These are phyloP conservation scores for Amanita muscaria DNA, from an alignment of 768 basidiomycete species.

Conservation along the genomic window DNA sequence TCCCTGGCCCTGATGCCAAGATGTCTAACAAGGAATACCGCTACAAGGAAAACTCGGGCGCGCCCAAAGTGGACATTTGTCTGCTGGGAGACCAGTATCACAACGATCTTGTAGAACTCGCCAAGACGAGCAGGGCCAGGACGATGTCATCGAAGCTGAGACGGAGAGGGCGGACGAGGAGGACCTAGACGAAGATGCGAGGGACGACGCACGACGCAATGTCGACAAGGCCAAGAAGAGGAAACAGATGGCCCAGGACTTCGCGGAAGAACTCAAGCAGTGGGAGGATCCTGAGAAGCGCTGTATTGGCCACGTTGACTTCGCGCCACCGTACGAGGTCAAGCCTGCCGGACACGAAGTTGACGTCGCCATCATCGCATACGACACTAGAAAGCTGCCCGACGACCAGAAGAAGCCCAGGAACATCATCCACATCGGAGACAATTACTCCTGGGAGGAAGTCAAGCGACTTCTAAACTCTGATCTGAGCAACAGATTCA, in stretches of 20 bases:
- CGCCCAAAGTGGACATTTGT: neutral
- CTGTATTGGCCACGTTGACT: neutral
- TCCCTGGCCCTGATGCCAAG: neutral
- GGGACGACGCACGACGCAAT: neutral
- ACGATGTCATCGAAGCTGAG: neutral
- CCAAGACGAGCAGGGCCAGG: neutral
- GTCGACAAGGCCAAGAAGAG: neutral
- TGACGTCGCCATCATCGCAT: neutral
- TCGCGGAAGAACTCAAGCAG: neutral
- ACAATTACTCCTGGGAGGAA: neutral
- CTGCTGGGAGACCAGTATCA: neutral
- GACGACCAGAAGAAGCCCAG: neutral
- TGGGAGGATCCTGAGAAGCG: neutral
- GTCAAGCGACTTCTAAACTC: neutral
- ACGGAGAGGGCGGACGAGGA: neutral
- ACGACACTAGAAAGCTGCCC: neutral
- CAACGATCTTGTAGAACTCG: neutral
- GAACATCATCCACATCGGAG: neutral
- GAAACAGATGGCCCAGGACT: neutral
- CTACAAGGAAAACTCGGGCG: neutral
- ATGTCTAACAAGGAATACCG: neutral
- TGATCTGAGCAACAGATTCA: neutral
- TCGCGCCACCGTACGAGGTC: neutral
- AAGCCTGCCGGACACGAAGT: neutral
- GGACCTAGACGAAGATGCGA: neutral